These are phyloP conservation scores for Candida saitoana DNA, from an alignment of 805 yeast species.

Conservation along the genomic window DNA sequence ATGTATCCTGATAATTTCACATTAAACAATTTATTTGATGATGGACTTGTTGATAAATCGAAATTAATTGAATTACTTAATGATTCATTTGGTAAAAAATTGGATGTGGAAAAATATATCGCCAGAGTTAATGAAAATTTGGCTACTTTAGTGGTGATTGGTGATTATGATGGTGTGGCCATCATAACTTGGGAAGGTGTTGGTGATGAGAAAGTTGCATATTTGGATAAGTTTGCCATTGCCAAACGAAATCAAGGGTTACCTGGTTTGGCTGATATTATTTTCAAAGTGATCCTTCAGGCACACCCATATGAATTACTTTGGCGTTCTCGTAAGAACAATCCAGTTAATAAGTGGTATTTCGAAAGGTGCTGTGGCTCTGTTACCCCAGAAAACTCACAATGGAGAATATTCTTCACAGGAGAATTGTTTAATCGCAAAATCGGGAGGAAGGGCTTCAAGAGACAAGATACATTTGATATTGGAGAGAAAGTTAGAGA, in stretches of 20 bases:
- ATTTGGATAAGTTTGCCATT: slow-evolving; percentile 92
- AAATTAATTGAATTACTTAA: slow-evolving; percentile 63
- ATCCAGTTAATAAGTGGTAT: slow-evolving; percentile 97
- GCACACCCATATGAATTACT: slow-evolving; percentile 68
- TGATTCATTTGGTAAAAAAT: slow-evolving; percentile 67
- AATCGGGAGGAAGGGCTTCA: slow-evolving; percentile 19
- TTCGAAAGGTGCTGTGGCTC: slow-evolving; percentile 85
- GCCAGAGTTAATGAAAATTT: slow-evolving; percentile 59
- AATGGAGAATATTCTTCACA: slow-evolving; percentile 40
- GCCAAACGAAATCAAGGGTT: slow-evolving; percentile 80
- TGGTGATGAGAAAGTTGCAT: slow-evolving; percentile 48
- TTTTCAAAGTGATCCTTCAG: slow-evolving; percentile 74
- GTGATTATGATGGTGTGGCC: slow-evolving; percentile 95
- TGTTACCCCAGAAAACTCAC: slow-evolving; percentile 31
- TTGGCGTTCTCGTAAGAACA: slow-evolving; percentile 84
- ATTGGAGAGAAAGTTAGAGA: slow-evolving; percentile 34
- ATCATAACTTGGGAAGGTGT: slow-evolving; percentile 75
- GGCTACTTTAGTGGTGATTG: slow-evolving; percentile 79
- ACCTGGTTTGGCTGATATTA: slow-evolving; percentile 88
- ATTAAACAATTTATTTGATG: slow-evolving; percentile 33
- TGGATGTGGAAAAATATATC: slow-evolving; percentile 67
- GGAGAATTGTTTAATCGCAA: slow-evolving; percentile 38
- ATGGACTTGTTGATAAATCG: slow-evolving; percentile 46
- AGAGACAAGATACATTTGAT: slow-evolving; percentile 17
- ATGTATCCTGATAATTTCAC: slow-evolving; percentile 26